Evolutionary conservation across 2,329 filamentous ascomycete species (phyloP).

Genomic region (Pseudogymnoascus sp.): DNA sequence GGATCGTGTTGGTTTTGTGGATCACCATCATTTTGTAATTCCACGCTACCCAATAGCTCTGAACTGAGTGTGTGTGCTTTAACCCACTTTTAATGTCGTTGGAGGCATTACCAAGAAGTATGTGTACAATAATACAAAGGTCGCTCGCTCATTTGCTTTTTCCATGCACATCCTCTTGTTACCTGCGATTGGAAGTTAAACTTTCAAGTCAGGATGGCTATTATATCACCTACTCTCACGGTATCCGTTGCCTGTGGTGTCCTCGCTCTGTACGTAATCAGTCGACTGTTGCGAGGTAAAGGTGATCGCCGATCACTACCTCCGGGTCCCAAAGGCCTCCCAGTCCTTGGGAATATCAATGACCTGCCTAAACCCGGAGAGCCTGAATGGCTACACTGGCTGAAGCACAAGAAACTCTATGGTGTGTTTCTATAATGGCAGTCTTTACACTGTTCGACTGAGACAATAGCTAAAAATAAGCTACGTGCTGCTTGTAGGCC

Average conservation of each 20-base stretch:
- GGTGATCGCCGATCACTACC: conserved; percentile 4
- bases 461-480: conserved; percentile 9
- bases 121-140: not conserved
- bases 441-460: not conserved
- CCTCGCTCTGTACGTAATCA: conserved; percentile 9
- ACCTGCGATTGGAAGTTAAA: not conserved
- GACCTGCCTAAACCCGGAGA: conserved; percentile 24
- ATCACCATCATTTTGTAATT: not conserved
- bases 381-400: conserved; percentile 35
- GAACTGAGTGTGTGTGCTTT: not conserved
- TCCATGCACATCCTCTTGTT: not conserved
- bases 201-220: not conserved
- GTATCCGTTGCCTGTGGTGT: conserved; percentile 7
- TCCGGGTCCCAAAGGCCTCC: conserved; percentile 15
- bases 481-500: conserved; percentile 10
- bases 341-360: conserved; percentile 14
- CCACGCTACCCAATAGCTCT: not conserved
- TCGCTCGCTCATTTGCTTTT: conserved; percentile 8
- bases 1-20: not conserved
- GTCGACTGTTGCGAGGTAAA: conserved; percentile 10
- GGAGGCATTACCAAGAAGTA: not conserved
- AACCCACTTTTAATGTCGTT: not conserved
- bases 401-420: conserved; percentile 33
- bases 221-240: not conserved
- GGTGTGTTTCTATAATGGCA: conserved; percentile 19